Conservation (phyloP, 2,329 filamentous ascomycete genomes). For the Curvularia lunata region DNA sequence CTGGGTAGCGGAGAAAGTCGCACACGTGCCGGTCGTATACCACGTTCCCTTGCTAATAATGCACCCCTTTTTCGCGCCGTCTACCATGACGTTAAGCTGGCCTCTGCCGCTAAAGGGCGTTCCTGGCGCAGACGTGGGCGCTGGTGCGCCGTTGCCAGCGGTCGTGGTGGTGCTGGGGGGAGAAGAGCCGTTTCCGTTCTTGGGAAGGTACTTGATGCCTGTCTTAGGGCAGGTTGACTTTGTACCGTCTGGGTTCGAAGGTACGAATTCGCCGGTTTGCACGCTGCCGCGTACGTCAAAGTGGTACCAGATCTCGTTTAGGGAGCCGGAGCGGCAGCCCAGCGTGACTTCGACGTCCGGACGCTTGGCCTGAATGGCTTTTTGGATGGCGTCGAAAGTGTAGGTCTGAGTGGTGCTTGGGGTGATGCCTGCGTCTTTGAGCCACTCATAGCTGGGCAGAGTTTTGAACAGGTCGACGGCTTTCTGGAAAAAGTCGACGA, state of each 20-base stretch:
- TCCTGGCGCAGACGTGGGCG: conserved; percentile 45
- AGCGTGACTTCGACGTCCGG: conserved; percentile 65
- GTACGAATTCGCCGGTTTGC: conserved; percentile 66
- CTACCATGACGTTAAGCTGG: conserved; percentile 62
- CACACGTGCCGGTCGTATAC: conserved; percentile 72
- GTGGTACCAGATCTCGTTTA: conserved; percentile 67
- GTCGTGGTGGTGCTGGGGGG: conserved; percentile 42
- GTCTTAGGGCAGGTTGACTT: conserved; percentile 67
- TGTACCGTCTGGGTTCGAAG: conserved; percentile 63
- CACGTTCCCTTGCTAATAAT: conserved; percentile 71
- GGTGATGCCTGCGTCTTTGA: conserved; percentile 66
- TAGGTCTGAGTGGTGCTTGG: conserved; percentile 65
- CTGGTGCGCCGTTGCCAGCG: conserved; percentile 21
- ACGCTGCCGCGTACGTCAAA: conserved; percentile 67
- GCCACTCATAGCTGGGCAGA: conserved; percentile 68
- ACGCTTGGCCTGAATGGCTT: conserved; percentile 60
- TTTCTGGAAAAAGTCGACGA: conserved; percentile 71
- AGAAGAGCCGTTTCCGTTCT: conserved; percentile 47
- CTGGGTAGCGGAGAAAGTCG: conserved; percentile 65
- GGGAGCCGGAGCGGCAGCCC: conserved; percentile 59
- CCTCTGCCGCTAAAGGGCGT: conserved; percentile 64
- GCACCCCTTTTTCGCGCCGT: conserved; percentile 64
- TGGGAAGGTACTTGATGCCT: conserved; percentile 71
- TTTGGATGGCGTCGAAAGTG: conserved; percentile 63
- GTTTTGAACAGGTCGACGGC: conserved; percentile 70